A percentile compares a stretch with the other conserved stretches of the same genome.
These are phyloP conservation scores for Forsythia suspensa DNA, from an alignment of 257 asterid species.

Conservation along the genomic window DNA sequence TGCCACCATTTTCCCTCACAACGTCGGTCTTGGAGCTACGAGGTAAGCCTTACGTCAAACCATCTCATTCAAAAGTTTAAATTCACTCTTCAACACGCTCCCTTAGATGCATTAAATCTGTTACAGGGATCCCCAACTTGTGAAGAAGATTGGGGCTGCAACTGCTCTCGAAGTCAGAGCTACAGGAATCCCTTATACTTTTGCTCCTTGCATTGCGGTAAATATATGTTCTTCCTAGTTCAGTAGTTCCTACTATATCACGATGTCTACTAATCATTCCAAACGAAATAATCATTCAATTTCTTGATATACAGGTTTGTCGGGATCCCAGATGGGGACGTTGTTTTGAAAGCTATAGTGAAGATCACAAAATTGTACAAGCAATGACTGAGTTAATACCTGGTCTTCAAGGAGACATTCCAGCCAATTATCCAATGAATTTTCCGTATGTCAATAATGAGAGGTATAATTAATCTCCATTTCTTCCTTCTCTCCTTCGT, in stretches of 20 bases:
- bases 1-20: constrained; percentile 32
- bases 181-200: constrained; percentile 42
- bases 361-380: constrained; percentile 33
- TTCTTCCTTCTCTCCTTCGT: neutral
- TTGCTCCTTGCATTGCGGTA: constrained; percentile 49
- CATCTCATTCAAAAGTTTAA: neutral
- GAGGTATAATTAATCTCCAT: constrained; percentile 21
- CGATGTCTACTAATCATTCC: neutral
- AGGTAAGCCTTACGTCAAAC: neutral
- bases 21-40: constrained; percentile 28
- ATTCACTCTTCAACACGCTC: neutral
- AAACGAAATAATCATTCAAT: neutral
- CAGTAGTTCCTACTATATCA: neutral
- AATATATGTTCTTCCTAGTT: neutral
- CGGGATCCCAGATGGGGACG: constrained; percentile 46
- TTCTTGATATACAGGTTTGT: constrained; percentile 17
- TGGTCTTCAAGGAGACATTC: constrained; percentile 46
- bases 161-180: constrained; percentile 49
- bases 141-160: constrained; percentile 43
- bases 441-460: constrained; percentile 32
- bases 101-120: neutral
- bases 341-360: constrained; percentile 45
- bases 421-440: constrained; percentile 17
- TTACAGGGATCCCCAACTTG: constrained; percentile 34
- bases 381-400: constrained; percentile 30